phyloP scores from a whole-genome alignment of 2,329 filamentous ascomycete species.

The Penicillium concentricum region DNA sequence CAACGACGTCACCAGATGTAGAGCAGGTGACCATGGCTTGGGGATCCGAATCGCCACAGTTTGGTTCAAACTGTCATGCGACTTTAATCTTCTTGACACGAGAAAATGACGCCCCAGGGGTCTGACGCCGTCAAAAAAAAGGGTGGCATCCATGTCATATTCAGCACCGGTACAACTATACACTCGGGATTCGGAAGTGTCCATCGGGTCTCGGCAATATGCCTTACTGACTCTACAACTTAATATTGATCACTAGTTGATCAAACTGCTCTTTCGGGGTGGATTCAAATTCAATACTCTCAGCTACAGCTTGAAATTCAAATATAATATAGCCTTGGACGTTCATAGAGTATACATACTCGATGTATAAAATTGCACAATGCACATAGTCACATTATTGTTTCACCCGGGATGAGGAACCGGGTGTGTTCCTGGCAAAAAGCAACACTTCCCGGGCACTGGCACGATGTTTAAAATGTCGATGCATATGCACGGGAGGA shows the following conservation, averaged over 20 bases:
- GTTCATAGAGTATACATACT: background rate
- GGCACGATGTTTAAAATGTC: slow-evolving; percentile 4
- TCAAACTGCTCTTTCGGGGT: background rate
- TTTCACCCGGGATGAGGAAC: background rate
- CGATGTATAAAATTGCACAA: background rate
- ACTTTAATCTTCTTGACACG: background rate
- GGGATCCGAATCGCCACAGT: slow-evolving; percentile 7
- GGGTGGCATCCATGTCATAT: background rate
- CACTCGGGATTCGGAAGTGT: slow-evolving; percentile 4
- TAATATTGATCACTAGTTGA: background rate
- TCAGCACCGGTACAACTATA: background rate
- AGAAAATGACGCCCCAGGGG: slow-evolving; percentile 3
- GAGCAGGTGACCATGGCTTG: slow-evolving; percentile 7
- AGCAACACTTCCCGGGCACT: background rate
- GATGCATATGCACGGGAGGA: slow-evolving; percentile 2
- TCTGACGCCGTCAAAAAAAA: background rate
- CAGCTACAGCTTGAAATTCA: background rate
- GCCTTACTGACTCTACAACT: background rate
- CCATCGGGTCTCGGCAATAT: slow-evolving; percentile 3
- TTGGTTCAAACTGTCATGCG: slow-evolving; percentile 7
- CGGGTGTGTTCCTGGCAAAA: slow-evolving; percentile 7
- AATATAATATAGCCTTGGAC: background rate
- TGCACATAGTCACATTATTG: background rate
- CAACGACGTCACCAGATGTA: slow-evolving; percentile 5
- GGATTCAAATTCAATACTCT: background rate